Evolutionary conservation across 768 basidiomycete species (phyloP).

Genomic region (Heimioporus sp.): DNA sequence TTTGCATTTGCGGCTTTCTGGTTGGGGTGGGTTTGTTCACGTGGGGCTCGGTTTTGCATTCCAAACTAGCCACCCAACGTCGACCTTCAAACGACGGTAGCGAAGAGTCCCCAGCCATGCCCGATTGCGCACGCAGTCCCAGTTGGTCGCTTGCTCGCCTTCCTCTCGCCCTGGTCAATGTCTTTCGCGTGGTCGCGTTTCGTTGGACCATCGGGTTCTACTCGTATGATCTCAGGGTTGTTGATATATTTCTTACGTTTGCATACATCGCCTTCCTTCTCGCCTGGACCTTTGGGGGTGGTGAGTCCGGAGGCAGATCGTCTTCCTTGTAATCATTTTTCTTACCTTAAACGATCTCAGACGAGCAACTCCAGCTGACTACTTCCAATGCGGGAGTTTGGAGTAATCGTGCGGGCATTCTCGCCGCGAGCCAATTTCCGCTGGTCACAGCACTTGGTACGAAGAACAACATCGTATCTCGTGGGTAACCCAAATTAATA

Average conservation of each 20-base stretch:
- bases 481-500: constrained; percentile 17
- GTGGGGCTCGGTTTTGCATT: constrained; percentile 23
- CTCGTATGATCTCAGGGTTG: constrained; percentile 35
- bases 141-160: constrained; percentile 39
- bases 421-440: constrained; percentile 39
- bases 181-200: constrained; percentile 49
- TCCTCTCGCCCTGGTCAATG: constrained; percentile 37
- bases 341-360: constrained; percentile 4
- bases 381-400: constrained; percentile 20
- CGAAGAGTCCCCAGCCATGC: constrained; percentile 13
- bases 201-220: constrained; percentile 48
- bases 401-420: constrained; percentile 27
- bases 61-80: constrained; percentile 13
- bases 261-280: constrained; percentile 46
- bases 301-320: constrained; percentile 32
- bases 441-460: constrained; percentile 45
- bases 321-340: not conserved
- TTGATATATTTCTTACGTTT: constrained; percentile 46
- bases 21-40: constrained; percentile 21
- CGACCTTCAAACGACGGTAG: constrained; percentile 1
- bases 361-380: not conserved
- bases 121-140: constrained; percentile 9
- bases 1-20: constrained; percentile 13
- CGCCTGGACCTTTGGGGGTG: constrained; percentile 42
- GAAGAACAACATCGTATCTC: constrained; percentile 47